A percentile compares a stretch with the other conserved stretches of the same genome.
Conservation (phyloP, 116 monocot genomes). For the Zostera marina region DNA sequence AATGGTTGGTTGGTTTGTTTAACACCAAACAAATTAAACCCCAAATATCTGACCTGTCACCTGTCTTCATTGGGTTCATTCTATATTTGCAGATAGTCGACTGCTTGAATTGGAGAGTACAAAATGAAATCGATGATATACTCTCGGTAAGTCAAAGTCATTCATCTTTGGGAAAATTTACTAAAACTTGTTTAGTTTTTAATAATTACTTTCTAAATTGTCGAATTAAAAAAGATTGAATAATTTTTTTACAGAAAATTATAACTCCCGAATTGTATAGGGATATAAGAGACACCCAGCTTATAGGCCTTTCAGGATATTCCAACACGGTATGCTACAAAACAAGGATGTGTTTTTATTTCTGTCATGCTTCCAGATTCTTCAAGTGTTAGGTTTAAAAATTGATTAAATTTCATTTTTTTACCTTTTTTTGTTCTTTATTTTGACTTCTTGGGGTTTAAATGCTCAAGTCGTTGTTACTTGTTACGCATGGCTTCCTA, state of each 20-base stretch:
- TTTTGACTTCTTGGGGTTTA: no score
- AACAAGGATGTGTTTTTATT: no score
- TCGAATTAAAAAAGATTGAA: background rate
- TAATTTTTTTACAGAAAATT: constrained; percentile 37
- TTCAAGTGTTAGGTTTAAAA: no score
- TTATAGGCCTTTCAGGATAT: constrained; percentile 72
- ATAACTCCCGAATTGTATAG: constrained; percentile 58
- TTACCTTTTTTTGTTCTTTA: no score
- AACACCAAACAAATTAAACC: no score
- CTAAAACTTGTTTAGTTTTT: background rate
- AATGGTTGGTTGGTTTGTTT: constrained; percentile 53
- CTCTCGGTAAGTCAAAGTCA: constrained; percentile 32
- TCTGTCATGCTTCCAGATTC: no score
- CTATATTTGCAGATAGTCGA: constrained; percentile 41
- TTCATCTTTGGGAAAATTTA: background rate
- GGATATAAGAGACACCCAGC: constrained; percentile 54
- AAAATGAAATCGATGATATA: constrained; percentile 78
- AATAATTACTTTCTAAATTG: background rate
- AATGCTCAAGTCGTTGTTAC: no score
- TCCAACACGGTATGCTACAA: constrained; percentile 41
- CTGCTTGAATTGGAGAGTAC: constrained; percentile 80
- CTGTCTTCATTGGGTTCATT: no score
- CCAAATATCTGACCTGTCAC: no score
- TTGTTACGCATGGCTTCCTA: no score
- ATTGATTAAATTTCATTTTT: no score